phyloP scores from a whole-genome alignment of 2,329 filamentous ascomycete species.

The Fragosphaeria purpurea region DNA sequence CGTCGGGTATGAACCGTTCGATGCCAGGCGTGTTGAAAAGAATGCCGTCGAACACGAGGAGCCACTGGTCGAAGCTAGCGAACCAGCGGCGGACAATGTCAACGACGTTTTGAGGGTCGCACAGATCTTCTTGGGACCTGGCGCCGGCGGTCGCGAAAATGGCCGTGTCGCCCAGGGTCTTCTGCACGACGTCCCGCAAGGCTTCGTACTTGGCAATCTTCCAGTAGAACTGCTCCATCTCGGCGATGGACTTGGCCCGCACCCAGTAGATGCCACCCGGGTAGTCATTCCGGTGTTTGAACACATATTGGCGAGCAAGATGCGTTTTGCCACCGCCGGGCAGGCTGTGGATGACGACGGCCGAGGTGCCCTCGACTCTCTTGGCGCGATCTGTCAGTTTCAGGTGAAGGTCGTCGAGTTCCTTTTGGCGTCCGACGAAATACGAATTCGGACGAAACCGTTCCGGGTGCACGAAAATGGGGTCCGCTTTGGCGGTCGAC shows the following conservation, averaged over 20 bases:
- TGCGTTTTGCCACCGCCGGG: constrained; percentile 62
- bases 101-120: constrained; percentile 38
- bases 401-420: constrained; percentile 47
- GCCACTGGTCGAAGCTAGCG: constrained; percentile 50
- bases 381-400: constrained; percentile 48
- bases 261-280: constrained; percentile 63
- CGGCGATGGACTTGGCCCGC: constrained; percentile 47
- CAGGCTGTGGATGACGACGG: constrained; percentile 53
- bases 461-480: constrained; percentile 37
- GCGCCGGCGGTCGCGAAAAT: not conserved
- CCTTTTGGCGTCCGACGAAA: constrained; percentile 49
- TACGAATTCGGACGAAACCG: constrained; percentile 53
- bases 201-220: constrained; percentile 51
- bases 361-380: constrained; percentile 47
- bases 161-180: constrained; percentile 22
- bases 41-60: constrained; percentile 58
- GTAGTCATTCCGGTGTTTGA: constrained; percentile 47
- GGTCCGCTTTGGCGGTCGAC: constrained; percentile 6
- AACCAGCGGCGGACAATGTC: constrained; percentile 52
- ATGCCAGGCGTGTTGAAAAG: constrained; percentile 50
- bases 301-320: constrained; percentile 57
- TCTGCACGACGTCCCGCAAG: constrained; percentile 28
- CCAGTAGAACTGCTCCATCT: constrained; percentile 53
- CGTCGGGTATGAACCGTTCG: constrained; percentile 53
- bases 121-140: constrained; percentile 13